Percentiles rank a stretch among this genome's conserved stretches.
These are phyloP conservation scores for Cardamine chenopodiifolia DNA, from an alignment of 345 rosid species.

Conservation along the genomic window DNA sequence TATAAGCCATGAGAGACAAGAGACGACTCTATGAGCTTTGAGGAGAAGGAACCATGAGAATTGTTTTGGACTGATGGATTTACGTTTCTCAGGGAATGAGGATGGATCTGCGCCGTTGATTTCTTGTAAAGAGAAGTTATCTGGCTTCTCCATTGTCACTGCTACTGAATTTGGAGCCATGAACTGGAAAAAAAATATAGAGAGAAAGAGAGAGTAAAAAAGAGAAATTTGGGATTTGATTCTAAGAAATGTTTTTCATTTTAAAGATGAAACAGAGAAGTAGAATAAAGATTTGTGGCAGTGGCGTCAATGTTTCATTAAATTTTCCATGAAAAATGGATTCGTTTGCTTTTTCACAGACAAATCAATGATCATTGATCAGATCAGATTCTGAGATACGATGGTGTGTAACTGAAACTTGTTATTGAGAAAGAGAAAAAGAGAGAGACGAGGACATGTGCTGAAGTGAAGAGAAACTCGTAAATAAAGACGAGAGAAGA, in stretches of 20 bases:
- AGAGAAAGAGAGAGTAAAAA: not conserved
- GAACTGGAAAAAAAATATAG: not conserved
- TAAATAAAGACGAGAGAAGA: slow-evolving; percentile 41
- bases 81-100: slow-evolving; percentile 66
- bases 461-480: slow-evolving; percentile 40
- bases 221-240: slow-evolving; percentile 9
- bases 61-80: slow-evolving; percentile 71
- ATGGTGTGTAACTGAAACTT: slow-evolving; percentile 36
- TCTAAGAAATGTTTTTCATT: slow-evolving; percentile 32
- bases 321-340: slow-evolving; percentile 41
- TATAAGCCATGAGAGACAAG: slow-evolving; percentile 60
- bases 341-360: slow-evolving; percentile 36
- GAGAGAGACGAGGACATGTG: slow-evolving; percentile 41
- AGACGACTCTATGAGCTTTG: slow-evolving; percentile 61
- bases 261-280: slow-evolving; percentile 29
- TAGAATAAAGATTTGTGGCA: not conserved
- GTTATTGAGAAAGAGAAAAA: slow-evolving; percentile 29
- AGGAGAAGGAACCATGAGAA: slow-evolving; percentile 79
- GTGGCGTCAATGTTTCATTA: slow-evolving; percentile 35
- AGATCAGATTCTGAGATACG: slow-evolving; percentile 40
- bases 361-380: slow-evolving; percentile 14
- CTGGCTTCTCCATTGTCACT: slow-evolving; percentile 82
- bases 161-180: slow-evolving; percentile 86
- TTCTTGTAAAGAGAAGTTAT: slow-evolving; percentile 60
- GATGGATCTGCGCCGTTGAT: slow-evolving; percentile 60